Percentiles rank a stretch among this genome's conserved stretches.
phyloP scores from a whole-genome alignment of 164 flowering plant genomes.

The Paratinospora sagittata region DNA sequence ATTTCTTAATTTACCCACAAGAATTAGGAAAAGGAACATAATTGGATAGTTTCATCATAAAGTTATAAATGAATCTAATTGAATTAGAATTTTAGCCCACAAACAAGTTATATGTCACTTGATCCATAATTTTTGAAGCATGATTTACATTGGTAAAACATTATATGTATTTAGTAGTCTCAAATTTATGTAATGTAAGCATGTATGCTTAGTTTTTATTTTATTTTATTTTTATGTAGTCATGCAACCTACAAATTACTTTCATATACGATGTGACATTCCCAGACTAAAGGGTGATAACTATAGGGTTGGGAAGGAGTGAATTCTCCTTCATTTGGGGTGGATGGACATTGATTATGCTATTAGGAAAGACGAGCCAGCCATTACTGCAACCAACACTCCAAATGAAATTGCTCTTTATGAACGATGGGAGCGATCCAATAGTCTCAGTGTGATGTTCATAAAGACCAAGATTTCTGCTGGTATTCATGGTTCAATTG shows the following conservation, averaged over 20 bases:
- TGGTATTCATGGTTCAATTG: background rate
- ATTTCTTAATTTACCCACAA: too few species aligned
- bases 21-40: too few species aligned
- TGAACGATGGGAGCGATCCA: background rate
- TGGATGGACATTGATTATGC: slow-evolving; percentile 21
- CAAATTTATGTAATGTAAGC: background rate
- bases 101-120: too few species aligned
- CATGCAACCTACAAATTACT: background rate
- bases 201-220: background rate
- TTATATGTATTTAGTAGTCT: background rate
- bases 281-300: slow-evolving; percentile 15
- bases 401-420: background rate
- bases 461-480: background rate
- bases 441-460: background rate
- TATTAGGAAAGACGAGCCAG: background rate
- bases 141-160: too few species aligned
- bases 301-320: slow-evolving; percentile 16
- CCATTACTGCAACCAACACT: background rate
- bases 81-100: too few species aligned
- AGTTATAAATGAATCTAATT: too few species aligned
- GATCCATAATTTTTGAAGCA: too few species aligned
- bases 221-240: background rate
- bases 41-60: too few species aligned
- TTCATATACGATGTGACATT: slow-evolving; percentile 10
- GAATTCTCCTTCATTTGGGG: slow-evolving; percentile 21